Percentiles rank a stretch among this genome's conserved stretches.
Evolutionary conservation across 371 early-diverging fungal genomes (phyloP).

Genomic region (Dichotomocladium elegans): DNA sequence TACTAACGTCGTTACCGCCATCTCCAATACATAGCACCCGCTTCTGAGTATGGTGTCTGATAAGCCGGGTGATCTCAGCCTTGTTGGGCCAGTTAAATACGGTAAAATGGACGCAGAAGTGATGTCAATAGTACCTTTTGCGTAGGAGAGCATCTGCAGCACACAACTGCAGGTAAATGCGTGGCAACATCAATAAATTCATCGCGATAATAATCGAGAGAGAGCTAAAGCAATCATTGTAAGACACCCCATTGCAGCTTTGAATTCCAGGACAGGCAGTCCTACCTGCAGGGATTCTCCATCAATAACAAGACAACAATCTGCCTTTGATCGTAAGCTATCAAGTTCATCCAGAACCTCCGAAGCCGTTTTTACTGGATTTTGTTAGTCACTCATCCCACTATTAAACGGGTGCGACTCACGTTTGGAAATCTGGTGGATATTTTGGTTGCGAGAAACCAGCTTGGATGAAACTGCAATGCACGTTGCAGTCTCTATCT

Average conservation of each 20-base stretch:
- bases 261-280: no score
- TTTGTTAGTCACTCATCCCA: no score
- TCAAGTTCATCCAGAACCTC: conserved; percentile 69
- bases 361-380: conserved; percentile 51
- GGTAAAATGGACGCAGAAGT: conserved; percentile 1
- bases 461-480: conserved; percentile 94
- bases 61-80: conserved; percentile 90
- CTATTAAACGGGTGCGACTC: conserved; percentile 25
- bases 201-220: conserved; percentile 69
- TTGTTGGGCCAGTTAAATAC: conserved; percentile 5
- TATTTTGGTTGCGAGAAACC: conserved; percentile 83
- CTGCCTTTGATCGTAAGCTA: conserved; percentile 52
- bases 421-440: conserved; percentile 74
- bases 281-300: conserved; percentile 85
- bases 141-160: conserved; percentile 98
- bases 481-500: conserved; percentile 99
- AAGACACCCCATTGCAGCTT: neutral
- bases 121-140: conserved; percentile 86
- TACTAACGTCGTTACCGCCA: conserved; percentile 99
- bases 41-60: conserved; percentile 76
- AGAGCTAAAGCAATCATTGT: conserved; percentile 21
- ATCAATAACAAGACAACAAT: conserved; percentile 94
- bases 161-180: conserved; percentile 88
- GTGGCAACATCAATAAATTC: conserved; percentile 86
- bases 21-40: conserved; percentile 96